Conservation (phyloP, 441 rosid genomes). For the Euphorbia schlechtendalii region DNA sequence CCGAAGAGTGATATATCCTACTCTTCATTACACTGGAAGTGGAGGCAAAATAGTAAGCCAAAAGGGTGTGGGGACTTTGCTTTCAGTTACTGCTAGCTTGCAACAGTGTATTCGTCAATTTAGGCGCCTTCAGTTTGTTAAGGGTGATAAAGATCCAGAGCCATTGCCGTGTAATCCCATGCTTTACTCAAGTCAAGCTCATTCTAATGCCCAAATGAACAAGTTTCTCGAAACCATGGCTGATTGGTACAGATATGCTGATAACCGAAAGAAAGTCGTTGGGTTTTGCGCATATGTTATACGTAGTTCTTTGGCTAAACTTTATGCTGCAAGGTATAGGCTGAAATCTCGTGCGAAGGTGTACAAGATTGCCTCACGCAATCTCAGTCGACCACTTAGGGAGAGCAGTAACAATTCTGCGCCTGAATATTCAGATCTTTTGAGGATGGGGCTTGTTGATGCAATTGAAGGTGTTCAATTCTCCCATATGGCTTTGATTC, state of each 20-base stretch:
- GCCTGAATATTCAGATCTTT: conserved; percentile 91
- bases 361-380: conserved; percentile 70
- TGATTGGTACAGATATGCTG: conserved; percentile 95
- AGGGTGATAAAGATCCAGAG: conserved; percentile 95
- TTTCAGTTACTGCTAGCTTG: conserved; percentile 87
- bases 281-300: conserved; percentile 97
- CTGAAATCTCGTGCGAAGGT: conserved; percentile 97
- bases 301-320: conserved; percentile 92
- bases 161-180: conserved; percentile 92
- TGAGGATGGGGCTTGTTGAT: conserved; percentile 97
- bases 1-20: conserved; percentile 73
- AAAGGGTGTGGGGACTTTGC: conserved; percentile 90
- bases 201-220: conserved; percentile 96
- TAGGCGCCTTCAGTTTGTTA: conserved; percentile 72
- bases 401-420: conserved; percentile 85
- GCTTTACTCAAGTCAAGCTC: conserved; percentile 98
- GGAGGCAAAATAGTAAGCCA: conserved; percentile 82
- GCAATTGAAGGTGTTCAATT: conserved; percentile 93
- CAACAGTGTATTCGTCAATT: conserved; percentile 80
- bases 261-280: conserved; percentile 85
- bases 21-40: conserved; percentile 69
- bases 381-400: conserved; percentile 78
- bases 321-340: conserved; percentile 93
- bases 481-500: conserved; percentile 87
- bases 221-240: conserved; percentile 98